A percentile compares a stretch with the other conserved stretches of the same genome.
phyloP scores from a whole-genome alignment of 2,329 filamentous ascomycete genomes.

The Davidsoniella neocaledoniae region DNA sequence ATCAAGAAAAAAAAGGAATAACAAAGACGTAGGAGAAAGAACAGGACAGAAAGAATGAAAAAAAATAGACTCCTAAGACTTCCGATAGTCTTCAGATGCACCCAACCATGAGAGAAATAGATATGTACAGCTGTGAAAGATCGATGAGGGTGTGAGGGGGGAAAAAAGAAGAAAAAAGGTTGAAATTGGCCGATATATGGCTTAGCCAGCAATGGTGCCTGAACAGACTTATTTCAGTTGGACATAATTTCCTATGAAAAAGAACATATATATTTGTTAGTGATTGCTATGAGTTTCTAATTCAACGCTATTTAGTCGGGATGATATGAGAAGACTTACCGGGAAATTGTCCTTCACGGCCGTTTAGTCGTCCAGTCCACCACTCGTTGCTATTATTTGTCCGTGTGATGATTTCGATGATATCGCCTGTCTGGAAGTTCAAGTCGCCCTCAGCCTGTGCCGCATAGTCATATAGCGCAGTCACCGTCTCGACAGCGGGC shows the following conservation, averaged over 20 bases:
- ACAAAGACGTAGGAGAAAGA: too few relatives aligned
- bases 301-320: neutral
- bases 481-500: constrained; percentile 58
- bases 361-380: constrained; percentile 76
- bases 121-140: too few relatives aligned
- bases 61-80: too few relatives aligned
- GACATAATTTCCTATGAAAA: constrained; percentile 7
- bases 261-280: neutral
- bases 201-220: too few relatives aligned
- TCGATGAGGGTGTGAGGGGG: neutral
- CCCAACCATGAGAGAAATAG: too few relatives aligned
- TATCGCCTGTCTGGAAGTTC: constrained; percentile 73
- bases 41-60: too few relatives aligned
- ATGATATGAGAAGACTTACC: constrained; percentile 37
- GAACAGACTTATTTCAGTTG: neutral
- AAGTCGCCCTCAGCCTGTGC: constrained; percentile 89
- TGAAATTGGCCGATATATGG: too few relatives aligned
- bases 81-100: too few relatives aligned
- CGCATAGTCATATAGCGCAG: constrained; percentile 89
- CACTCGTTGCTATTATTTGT: constrained; percentile 93
- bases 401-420: constrained; percentile 71
- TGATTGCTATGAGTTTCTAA: neutral
- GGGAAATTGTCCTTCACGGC: constrained; percentile 81
- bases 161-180: neutral
- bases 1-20: too few relatives aligned